A percentile compares a stretch with the other conserved stretches of the same genome.
These are phyloP conservation scores for Lachnellula occidentalis DNA, from an alignment of 2,329 filamentous ascomycete genomes.

Conservation along the genomic window DNA sequence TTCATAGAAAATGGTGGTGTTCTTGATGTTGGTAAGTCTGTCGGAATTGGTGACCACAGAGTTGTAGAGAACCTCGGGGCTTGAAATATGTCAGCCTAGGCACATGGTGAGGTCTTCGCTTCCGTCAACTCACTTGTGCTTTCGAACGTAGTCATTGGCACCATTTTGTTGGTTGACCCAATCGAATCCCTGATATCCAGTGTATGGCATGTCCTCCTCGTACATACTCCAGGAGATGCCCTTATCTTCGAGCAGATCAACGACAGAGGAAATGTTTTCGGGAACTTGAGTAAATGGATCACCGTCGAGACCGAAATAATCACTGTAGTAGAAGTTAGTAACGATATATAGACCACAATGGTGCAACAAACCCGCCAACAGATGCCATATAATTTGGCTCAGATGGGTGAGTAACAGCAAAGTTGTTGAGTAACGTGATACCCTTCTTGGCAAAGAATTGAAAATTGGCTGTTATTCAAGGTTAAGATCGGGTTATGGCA, in stretches of 20 bases:
- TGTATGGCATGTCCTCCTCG: constrained; percentile 72
- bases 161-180: constrained; percentile 61
- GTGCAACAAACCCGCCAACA: constrained; percentile 46
- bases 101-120: background rate
- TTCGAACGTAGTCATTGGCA: constrained; percentile 73
- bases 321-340: background rate
- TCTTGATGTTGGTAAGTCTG: constrained; percentile 67
- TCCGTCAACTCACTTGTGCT: constrained; percentile 57
- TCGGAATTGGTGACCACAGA: constrained; percentile 53
- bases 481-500: constrained; percentile 24
- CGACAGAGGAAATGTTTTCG: constrained; percentile 57
- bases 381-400: constrained; percentile 71
- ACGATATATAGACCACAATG: constrained; percentile 4
- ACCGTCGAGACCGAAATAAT: constrained; percentile 9
- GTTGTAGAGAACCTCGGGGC: constrained; percentile 57
- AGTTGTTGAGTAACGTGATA: constrained; percentile 54
- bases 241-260: constrained; percentile 63
- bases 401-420: constrained; percentile 64
- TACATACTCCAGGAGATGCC: constrained; percentile 66
- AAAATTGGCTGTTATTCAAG: constrained; percentile 42
- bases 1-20: constrained; percentile 61
- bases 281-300: constrained; percentile 57
- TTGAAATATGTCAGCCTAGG: constrained; percentile 10
- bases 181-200: constrained; percentile 61
- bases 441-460: constrained; percentile 54